These are phyloP conservation scores for Gloeopeniophorella convolvens DNA, from an alignment of 768 basidiomycete species.

Conservation along the genomic window DNA sequence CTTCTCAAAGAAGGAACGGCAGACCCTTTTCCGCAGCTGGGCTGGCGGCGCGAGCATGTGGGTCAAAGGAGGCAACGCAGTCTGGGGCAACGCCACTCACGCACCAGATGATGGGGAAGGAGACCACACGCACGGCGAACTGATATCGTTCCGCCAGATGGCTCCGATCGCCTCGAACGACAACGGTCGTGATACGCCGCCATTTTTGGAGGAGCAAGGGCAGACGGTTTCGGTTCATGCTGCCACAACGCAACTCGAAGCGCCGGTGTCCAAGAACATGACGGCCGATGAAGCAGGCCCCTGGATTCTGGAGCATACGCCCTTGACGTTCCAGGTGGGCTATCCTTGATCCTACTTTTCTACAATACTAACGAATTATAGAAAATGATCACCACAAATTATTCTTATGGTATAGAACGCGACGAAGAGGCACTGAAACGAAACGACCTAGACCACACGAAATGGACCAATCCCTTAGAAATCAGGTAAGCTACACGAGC, in stretches of 20 bases:
- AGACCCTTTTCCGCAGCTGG: slow-evolving; percentile 89
- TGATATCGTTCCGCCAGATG: slow-evolving; percentile 67
- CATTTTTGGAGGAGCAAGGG: slow-evolving; percentile 6
- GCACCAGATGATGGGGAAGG: slow-evolving; percentile 74
- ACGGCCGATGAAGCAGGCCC: slow-evolving; percentile 65
- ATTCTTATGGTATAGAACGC: slow-evolving; percentile 83
- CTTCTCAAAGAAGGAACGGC: slow-evolving; percentile 86
- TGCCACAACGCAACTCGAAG: background rate
- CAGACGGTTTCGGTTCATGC: slow-evolving; percentile 4
- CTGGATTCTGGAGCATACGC: slow-evolving; percentile 83
- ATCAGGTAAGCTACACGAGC: slow-evolving; percentile 37
- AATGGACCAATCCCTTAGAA: slow-evolving; percentile 93
- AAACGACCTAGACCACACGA: slow-evolving; percentile 69
- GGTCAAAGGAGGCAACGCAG: slow-evolving; percentile 82
- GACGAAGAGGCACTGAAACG: slow-evolving; percentile 53
- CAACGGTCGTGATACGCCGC: slow-evolving; percentile 18
- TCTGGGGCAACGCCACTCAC: slow-evolving; percentile 72
- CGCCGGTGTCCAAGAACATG: slow-evolving; percentile 48
- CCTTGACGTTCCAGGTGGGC: slow-evolving; percentile 68
- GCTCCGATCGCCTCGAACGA: background rate
- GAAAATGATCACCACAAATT: slow-evolving; percentile 82
- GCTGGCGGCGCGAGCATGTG: slow-evolving; percentile 91
- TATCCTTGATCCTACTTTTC: background rate
- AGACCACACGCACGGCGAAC: slow-evolving; percentile 66
- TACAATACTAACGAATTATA: slow-evolving; percentile 24